Conservation (phyloP, 2,329 filamentous ascomycete genomes). For the Claviceps capensis region DNA sequence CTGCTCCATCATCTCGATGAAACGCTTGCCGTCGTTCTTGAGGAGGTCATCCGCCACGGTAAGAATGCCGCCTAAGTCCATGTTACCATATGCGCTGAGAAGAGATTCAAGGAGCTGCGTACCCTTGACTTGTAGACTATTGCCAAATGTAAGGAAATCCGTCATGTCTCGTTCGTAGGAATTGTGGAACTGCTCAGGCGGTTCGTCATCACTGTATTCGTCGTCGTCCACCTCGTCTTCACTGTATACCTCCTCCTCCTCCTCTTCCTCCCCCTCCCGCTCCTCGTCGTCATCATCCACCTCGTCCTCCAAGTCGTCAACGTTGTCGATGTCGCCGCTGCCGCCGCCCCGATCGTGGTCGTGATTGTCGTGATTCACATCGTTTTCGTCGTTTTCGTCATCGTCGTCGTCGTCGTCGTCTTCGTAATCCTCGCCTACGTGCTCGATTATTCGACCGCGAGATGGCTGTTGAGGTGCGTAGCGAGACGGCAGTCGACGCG, state of each 20-base stretch:
- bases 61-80: conserved; percentile 75
- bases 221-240: conserved; percentile 43
- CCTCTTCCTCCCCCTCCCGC: conserved; percentile 47
- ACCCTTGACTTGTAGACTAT: conserved; percentile 88
- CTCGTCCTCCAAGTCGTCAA: conserved; percentile 42
- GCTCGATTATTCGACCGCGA: conserved; percentile 59
- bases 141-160: conserved; percentile 96
- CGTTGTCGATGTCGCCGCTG: conserved; percentile 40
- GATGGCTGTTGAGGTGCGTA: conserved; percentile 57
- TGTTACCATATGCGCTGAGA: conserved; percentile 32
- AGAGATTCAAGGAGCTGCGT: conserved; percentile 34
- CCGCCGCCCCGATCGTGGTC: conserved; percentile 40
- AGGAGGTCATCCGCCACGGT: conserved; percentile 96
- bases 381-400: background rate
- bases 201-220: conserved; percentile 53
- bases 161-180: conserved; percentile 51
- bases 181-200: conserved; percentile 54
- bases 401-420: conserved; percentile 35
- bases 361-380: conserved; percentile 35
- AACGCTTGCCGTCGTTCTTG: conserved; percentile 98
- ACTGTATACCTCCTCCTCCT: conserved; percentile 48
- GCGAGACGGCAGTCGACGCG: conserved; percentile 42
- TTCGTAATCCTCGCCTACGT: conserved; percentile 42
- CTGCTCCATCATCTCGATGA: conserved; percentile 99
- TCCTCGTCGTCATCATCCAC: conserved; percentile 37